These are phyloP conservation scores for Saksenaea oblongispora DNA, from an alignment of 371 early-diverging fungal species.

Conservation along the genomic window DNA sequence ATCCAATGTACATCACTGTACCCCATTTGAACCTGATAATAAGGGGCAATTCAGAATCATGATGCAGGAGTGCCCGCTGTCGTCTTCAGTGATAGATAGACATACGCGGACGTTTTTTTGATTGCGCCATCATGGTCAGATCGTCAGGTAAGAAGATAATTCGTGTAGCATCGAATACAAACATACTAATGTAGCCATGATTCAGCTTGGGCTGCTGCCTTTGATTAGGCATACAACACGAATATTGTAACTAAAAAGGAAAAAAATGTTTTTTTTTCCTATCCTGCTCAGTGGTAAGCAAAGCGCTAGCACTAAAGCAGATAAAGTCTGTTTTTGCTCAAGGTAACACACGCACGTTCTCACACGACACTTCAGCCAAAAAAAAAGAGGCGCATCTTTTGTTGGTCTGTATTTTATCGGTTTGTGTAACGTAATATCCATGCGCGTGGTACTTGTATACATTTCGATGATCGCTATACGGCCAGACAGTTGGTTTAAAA, in stretches of 20 bases:
- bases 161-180: no score
- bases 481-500: not conserved
- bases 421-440: slow-evolving; percentile 3
- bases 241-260: not conserved
- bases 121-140: no score
- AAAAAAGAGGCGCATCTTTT: not conserved
- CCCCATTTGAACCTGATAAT: no score
- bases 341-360: not conserved
- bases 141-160: no score
- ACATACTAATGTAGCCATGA: no score
- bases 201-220: no score
- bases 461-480: not conserved
- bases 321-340: not conserved
- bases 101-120: no score
- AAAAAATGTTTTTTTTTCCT: not conserved
- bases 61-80: no score
- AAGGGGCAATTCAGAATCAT: no score
- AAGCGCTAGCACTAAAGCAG: not conserved
- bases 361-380: not conserved
- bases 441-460: slow-evolving; percentile 2
- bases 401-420: not conserved
- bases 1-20: no score
- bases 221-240: no score
- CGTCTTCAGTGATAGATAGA: no score
- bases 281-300: not conserved